Evolutionary conservation across 2,329 filamentous ascomycete species (phyloP).

Genomic region (Chaetomium sp.): DNA sequence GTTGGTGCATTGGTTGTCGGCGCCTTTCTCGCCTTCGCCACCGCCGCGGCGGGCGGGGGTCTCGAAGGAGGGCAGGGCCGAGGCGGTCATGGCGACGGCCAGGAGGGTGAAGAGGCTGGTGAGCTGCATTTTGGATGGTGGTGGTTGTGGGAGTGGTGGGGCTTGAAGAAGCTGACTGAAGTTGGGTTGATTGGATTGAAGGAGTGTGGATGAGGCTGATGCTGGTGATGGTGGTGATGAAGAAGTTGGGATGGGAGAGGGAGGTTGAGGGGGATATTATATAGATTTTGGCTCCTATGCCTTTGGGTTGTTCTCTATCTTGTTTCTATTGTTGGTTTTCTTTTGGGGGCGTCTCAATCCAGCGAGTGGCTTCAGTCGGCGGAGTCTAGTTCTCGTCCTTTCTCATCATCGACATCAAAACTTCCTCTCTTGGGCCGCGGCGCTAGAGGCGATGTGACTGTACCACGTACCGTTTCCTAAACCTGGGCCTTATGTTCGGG

Average conservation of each 20-base stretch:
- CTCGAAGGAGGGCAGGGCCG: constrained; percentile 6
- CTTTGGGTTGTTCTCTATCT: too few species aligned
- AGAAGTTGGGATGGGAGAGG: background rate
- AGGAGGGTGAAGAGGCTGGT: constrained; percentile 17
- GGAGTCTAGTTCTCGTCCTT: background rate
- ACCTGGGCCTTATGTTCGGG: too few species aligned
- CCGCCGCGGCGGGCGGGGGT: background rate
- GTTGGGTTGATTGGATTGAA: background rate
- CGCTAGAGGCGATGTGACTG: background rate
- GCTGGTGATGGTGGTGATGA: constrained; percentile 8
- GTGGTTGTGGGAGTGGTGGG: background rate
- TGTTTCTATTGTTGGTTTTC: too few species aligned
- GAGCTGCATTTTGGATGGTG: constrained; percentile 16
- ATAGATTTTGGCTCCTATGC: too few species aligned
- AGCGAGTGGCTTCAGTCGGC: too few species aligned
- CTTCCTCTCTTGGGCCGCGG: background rate
- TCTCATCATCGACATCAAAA: background rate
- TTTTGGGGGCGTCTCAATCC: too few species aligned
- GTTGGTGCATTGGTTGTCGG: background rate
- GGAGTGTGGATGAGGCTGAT: background rate
- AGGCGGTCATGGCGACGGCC: constrained; percentile 15
- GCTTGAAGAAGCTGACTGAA: constrained; percentile 1
- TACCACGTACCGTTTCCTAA: background rate
- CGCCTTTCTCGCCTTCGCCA: background rate
- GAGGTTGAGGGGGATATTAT: background rate